Evolutionary conservation across 108 stramenopile genomes (phyloP), one percentile per base, ranked within the genome.

Genomic region (Chaetoceros muelleri): DNA sequence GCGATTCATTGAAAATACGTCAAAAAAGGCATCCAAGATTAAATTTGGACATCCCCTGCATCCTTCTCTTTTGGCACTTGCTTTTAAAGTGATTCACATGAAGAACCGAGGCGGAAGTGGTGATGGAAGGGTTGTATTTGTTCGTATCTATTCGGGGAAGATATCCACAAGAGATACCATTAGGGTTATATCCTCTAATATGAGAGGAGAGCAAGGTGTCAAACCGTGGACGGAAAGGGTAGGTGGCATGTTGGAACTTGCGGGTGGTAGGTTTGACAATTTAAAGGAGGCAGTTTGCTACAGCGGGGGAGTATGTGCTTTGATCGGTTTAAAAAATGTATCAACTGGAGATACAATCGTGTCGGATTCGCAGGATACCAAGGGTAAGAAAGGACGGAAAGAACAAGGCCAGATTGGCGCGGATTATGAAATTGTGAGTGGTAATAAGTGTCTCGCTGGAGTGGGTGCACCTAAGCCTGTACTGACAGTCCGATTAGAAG

Each of bases 61-160:
- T 60, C 69, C 80, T 40, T 72, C 72, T 25, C 69, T 84, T 1
- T 60, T 94, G 17, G 92, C 92, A 3, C 64, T 87, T 19, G 92
- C 86, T 3, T 94, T 94, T 70, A 94, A 94, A 66, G 92, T 94
- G 2, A 68, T 90, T 30, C 92, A 94, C 50, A 85, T 94, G 84
- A 87, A 87, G 61, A 84, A 85, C 5, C 64, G 84, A 44, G 89
- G 89, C 30, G 92, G 92, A 21, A 83, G 83, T 51, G 92, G 92
- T 17, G 92, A 94, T 57, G 85, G 92, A 23, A 66, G 90, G 16
- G 85, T 94, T 21, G 92, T 89, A 13, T 94, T 94, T 78, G 85
- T 82, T 7, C 79, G 92, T 17, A 80, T 94, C 2, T 94, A 89
- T 60, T 85, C 84, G 24, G 92, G 92, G 22, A 65, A 71, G 25